Evolutionary conservation across 345 rosid species (phyloP).

Genomic region (Zanthoxylum bungeanum): DNA sequence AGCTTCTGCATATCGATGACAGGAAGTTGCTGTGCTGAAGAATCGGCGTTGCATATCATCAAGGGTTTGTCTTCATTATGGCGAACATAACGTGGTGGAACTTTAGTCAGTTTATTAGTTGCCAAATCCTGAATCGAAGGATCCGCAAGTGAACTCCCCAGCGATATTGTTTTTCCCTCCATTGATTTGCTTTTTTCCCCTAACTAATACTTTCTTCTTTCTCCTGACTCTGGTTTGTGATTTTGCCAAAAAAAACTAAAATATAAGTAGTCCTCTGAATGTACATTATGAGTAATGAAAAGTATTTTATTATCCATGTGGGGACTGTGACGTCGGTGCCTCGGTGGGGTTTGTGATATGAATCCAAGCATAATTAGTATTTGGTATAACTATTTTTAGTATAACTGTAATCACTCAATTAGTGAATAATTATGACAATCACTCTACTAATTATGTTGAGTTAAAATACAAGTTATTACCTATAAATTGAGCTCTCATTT

Average conservation of each 20-base stretch:
- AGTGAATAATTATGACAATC: no score
- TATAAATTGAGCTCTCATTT: no score
- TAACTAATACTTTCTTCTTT: background rate
- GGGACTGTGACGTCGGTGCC: no score
- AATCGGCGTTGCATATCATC: background rate
- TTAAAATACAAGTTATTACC: no score
- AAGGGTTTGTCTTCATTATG: conserved; percentile 7
- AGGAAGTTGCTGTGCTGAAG: background rate
- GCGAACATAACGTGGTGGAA: conserved; percentile 2
- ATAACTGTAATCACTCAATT: no score
- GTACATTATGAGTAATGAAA: background rate
- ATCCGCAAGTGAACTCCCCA: conserved; percentile 3
- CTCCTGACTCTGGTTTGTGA: background rate
- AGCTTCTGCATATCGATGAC: conserved; percentile 13
- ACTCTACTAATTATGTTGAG: no score
- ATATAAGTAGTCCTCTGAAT: background rate
- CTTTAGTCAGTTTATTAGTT: background rate
- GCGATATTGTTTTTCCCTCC: background rate
- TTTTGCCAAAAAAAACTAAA: background rate
- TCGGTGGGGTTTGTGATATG: no score
- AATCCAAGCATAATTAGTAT: no score
- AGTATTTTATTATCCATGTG: no score
- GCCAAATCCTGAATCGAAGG: conserved; percentile 13
- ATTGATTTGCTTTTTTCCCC: background rate
- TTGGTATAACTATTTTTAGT: no score